phyloP scores from a whole-genome alignment of 2,329 filamentous ascomycete genomes.

The Drechslerella coelobrocha region DNA sequence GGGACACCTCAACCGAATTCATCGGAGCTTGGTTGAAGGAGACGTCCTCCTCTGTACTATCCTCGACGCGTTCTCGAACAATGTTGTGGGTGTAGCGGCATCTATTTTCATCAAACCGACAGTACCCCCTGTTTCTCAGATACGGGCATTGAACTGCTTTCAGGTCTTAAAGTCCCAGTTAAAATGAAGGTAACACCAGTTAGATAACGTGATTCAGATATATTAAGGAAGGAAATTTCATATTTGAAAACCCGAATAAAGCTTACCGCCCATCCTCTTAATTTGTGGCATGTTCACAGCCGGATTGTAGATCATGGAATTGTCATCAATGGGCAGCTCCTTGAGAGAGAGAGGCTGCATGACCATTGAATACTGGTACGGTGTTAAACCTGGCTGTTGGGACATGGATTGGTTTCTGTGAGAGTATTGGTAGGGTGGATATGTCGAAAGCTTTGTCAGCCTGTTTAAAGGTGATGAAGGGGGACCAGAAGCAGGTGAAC shows the following conservation, averaged over 20 bases:
- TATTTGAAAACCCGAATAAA: neutral
- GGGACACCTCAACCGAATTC: conserved; percentile 2
- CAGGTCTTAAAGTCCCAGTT: neutral
- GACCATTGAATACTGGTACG: conserved; percentile 39
- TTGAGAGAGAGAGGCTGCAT: conserved; percentile 13
- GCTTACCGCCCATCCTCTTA: conserved; percentile 13
- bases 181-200: neutral
- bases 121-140: conserved; percentile 17
- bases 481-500: neutral
- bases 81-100: conserved; percentile 24
- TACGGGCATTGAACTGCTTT: conserved; percentile 34
- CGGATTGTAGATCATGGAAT: neutral
- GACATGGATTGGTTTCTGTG: neutral
- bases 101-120: conserved; percentile 11
- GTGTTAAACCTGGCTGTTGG: conserved; percentile 9
- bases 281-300: neutral
- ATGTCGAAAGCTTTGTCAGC: neutral
- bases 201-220: neutral
- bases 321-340: neutral
- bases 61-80: neutral
- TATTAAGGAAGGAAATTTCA: neutral
- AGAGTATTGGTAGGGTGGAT: neutral
- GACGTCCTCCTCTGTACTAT: neutral
- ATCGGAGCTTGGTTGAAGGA: neutral
- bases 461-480: conserved; percentile 9